These are phyloP conservation scores for Ophiocordyceps australis DNA, from an alignment of 2,329 filamentous ascomycete genomes.

Conservation along the genomic window DNA sequence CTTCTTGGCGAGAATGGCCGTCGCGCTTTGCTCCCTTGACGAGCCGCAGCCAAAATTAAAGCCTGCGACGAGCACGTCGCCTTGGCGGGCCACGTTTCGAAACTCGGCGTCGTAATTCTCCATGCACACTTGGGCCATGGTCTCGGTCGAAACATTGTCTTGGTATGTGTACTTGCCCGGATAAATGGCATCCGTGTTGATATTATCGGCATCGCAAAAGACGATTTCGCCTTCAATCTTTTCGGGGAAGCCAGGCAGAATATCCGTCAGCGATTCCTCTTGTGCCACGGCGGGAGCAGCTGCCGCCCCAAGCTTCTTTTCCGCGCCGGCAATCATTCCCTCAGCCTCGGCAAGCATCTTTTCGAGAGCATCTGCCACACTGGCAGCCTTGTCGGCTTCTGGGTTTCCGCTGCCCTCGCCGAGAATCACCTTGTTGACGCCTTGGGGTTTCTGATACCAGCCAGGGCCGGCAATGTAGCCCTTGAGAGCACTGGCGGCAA, in stretches of 20 bases:
- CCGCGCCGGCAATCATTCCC: conserved; percentile 33
- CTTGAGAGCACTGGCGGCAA: conserved; percentile 68
- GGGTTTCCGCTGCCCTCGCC: conserved; percentile 53
- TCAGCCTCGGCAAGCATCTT: conserved; percentile 55
- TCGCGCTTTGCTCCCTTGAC: conserved; percentile 70
- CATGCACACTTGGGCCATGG: conserved; percentile 86
- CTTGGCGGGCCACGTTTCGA: conserved; percentile 37
- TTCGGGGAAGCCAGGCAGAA: conserved; percentile 53
- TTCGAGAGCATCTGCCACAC: conserved; percentile 52
- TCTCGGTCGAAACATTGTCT: conserved; percentile 55
- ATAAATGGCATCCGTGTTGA: conserved; percentile 89
- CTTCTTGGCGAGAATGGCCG: conserved; percentile 63
- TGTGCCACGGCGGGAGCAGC: background rate
- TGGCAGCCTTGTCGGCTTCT: conserved; percentile 45
- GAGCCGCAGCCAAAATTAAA: conserved; percentile 81
- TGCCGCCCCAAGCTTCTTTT: conserved; percentile 19
- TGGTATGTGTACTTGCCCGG: conserved; percentile 87
- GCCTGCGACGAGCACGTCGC: conserved; percentile 70
- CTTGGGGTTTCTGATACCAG: conserved; percentile 56
- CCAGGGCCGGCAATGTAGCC: conserved; percentile 62
- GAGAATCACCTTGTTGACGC: conserved; percentile 45
- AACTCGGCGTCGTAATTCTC: conserved; percentile 78
- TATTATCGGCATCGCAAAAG: conserved; percentile 65
- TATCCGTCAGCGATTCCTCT: conserved; percentile 3
- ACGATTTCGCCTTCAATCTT: conserved; percentile 72